phyloP scores from a whole-genome alignment of 2,329 filamentous ascomycete species.

The Leptographium galeiforme region DNA sequence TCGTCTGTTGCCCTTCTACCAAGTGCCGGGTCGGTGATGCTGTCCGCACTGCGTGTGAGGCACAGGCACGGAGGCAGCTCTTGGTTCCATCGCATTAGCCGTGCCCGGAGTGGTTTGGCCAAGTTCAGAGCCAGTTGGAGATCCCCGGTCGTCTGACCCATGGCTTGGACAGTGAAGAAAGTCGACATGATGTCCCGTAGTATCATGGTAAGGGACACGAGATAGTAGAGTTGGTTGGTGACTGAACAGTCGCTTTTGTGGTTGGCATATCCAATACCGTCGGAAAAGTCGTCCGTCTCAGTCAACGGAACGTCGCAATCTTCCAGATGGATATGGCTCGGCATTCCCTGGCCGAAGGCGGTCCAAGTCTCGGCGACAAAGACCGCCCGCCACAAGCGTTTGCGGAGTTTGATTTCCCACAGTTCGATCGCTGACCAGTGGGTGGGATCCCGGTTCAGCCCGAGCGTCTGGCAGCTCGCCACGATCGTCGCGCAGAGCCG shows the following conservation, averaged over 20 bases:
- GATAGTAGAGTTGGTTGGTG: neutral
- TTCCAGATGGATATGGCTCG: constrained; percentile 1
- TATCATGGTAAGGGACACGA: constrained; percentile 2
- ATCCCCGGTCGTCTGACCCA: neutral
- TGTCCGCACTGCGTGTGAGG: neutral
- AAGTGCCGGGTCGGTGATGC: neutral
- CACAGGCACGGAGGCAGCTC: neutral
- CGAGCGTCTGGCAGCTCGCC: neutral
- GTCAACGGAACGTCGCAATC: neutral
- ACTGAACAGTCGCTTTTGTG: too few relatives aligned
- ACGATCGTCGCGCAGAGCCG: neutral
- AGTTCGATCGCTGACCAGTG: neutral
- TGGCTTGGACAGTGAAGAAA: constrained; percentile 4
- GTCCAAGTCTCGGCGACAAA: constrained; percentile 3
- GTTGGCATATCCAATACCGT: too few relatives aligned
- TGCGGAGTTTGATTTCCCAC: constrained; percentile 4
- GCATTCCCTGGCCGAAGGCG: constrained; percentile 4
- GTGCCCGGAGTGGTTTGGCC: neutral
- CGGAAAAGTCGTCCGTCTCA: neutral
- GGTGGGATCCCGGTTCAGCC: neutral
- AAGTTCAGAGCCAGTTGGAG: neutral
- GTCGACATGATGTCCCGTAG: neutral
- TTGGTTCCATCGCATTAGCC: constrained; percentile 2
- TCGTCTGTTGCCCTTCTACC: too few relatives aligned
- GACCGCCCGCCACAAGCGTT: constrained; percentile 5